These are phyloP conservation scores for Mucor sp. DNA, from an alignment of 371 early-diverging fungal genomes.

Conservation along the genomic window DNA sequence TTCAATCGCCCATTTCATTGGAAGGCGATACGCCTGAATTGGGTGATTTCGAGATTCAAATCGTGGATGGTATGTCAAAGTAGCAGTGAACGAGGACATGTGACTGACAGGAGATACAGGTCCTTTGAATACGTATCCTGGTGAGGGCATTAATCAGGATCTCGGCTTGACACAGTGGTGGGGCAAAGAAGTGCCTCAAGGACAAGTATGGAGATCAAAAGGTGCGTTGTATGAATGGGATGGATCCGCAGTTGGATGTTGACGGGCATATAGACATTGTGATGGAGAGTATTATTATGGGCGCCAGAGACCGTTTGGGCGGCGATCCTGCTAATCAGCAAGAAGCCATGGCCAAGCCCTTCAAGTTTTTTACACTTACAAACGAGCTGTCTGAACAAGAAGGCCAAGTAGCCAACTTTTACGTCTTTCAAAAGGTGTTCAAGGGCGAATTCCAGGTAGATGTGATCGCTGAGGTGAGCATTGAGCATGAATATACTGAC, in stretches of 20 bases:
- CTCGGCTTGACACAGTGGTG: conserved; percentile 50
- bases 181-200: conserved; percentile 43
- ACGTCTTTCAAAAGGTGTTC: conserved; percentile 61
- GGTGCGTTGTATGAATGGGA: conserved; percentile 19
- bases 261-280: conserved; percentile 22
- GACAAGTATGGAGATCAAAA: conserved; percentile 51
- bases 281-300: conserved; percentile 22
- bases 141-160: conserved; percentile 28
- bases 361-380: conserved; percentile 37
- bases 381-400: conserved; percentile 38
- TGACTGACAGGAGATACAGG: conserved; percentile 47
- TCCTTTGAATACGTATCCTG: conserved; percentile 32
- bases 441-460: conserved; percentile 61
- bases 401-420: conserved; percentile 50
- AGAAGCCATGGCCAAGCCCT: conserved; percentile 29
- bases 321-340: conserved; percentile 14
- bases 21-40: conserved; percentile 65
- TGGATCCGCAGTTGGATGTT: no score
- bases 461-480: background rate
- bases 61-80: conserved; percentile 64
- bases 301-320: conserved; percentile 25
- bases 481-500: background rate
- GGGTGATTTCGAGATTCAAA: conserved; percentile 65
- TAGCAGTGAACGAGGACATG: conserved; percentile 57
- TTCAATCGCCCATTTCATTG: conserved; percentile 45